Evolutionary conservation across 768 basidiomycete species (phyloP), one percentile per base, ranked within the genome.

Genomic region (Thelephora ganbajun): DNA sequence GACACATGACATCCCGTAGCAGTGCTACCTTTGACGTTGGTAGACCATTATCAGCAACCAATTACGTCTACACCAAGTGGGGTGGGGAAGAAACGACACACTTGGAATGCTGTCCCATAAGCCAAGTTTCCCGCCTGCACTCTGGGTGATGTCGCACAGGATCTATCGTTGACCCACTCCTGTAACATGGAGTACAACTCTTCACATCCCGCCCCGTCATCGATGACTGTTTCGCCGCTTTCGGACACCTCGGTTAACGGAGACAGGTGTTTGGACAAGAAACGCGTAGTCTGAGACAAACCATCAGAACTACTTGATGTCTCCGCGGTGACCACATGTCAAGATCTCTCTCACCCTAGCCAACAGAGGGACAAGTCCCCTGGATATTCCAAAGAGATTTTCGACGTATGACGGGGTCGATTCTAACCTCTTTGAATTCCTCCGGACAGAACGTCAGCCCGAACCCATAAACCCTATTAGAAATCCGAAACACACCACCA

Each of bases 331-430:
- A 33, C 45, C 37, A 23, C 35, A 41, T n/a, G 14, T 42, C 45
- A 35, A 13, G n/a, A n/a, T 33, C 20, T 19, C 18, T 52, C 59
- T 46, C 48, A 64, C 60, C 51, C 58, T 53, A 42, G 62, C 60
- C 33, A 64, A 56, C 35, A 59, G 41, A 14, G 58, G 56, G 13
- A 63, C 49, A 43, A 59, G 54, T 33, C 47, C 48, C 45, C 62
- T 62, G 35, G 60, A 63, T 48, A 64, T 65, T 39, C 71, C 72
- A 56, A 71, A 69, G 48, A 66, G 66, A 52, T 62, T 68, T 56
- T 75, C 72, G 39, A 70, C 63, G 39, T 65, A 66, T 49, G 68
- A 67, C 47, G 52, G 48, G 39, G 43, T 47, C 34, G 55, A 54
- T 5, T 54, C 54, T 53, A 60, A 51, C 62, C 65, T 56, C 53